Conservation (phyloP, 768 basidiomycete genomes). For the Tephrocybe sp. region DNA sequence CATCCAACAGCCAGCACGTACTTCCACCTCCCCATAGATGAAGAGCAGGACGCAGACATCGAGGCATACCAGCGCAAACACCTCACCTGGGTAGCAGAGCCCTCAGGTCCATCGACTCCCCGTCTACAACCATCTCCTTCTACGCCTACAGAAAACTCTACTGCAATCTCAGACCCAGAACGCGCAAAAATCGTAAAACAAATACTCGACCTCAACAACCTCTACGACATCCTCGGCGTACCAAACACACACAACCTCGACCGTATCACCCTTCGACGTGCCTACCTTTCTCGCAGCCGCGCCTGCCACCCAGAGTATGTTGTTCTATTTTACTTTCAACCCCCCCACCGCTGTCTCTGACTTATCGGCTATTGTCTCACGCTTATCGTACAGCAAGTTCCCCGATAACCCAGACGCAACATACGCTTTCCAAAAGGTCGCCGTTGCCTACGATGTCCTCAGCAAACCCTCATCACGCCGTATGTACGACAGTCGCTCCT, state of each 20-base stretch:
- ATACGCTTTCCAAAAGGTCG: constrained; percentile 82
- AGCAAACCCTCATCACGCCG: constrained; percentile 68
- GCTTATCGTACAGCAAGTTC: constrained; percentile 59
- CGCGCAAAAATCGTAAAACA: constrained; percentile 37
- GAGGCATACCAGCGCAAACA: constrained; percentile 43
- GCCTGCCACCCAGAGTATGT: constrained; percentile 87
- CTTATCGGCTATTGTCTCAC: constrained; percentile 12
- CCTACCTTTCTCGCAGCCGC: constrained; percentile 72
- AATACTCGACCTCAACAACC: constrained; percentile 60
- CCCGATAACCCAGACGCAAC: constrained; percentile 76
- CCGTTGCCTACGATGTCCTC: constrained; percentile 79
- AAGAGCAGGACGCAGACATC: constrained; percentile 48
- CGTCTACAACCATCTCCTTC: constrained; percentile 6
- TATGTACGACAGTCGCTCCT: constrained; percentile 61
- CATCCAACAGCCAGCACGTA: constrained; percentile 61
- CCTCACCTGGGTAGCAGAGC: constrained; percentile 47
- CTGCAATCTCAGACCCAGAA: constrained; percentile 4
- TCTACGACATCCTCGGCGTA: constrained; percentile 74
- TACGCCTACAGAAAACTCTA: constrained; percentile 3
- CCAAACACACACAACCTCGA: constrained; percentile 49
- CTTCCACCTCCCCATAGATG: constrained; percentile 63
- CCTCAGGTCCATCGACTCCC: constrained; percentile 26
- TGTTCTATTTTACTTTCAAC: neutral
- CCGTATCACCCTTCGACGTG: constrained; percentile 62
- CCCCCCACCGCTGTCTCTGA: neutral